Percentiles rank a stretch among this genome's conserved stretches.
Conservation (phyloP, 352 stramenopile species). For the Phytophthora tentaculata region DNA sequence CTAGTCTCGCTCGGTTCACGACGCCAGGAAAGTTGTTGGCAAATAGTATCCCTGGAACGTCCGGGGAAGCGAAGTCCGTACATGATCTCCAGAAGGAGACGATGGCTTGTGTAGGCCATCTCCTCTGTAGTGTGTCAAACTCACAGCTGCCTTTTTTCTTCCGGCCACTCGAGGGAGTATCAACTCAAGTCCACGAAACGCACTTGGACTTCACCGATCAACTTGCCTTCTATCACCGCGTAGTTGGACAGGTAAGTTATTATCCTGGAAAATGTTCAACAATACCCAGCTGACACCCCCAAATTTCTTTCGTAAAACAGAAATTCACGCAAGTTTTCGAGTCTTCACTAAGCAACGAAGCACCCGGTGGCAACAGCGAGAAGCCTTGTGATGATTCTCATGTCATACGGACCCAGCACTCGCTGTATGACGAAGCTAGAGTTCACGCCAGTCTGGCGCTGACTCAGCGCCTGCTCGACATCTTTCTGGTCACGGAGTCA, state of each 20-base stretch:
- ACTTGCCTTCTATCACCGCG: constrained; percentile 56
- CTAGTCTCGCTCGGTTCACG: constrained; percentile 53
- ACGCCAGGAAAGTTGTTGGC: constrained; percentile 53
- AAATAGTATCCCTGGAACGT: not conserved
- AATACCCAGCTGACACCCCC: not conserved
- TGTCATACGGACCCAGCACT: not conserved
- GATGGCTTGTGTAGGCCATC: constrained; percentile 63
- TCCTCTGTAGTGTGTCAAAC: constrained; percentile 65
- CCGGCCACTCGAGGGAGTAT: constrained; percentile 13
- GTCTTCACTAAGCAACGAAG: not conserved
- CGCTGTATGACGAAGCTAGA: constrained; percentile 53
- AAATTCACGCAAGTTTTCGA: not conserved
- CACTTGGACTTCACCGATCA: constrained; percentile 48
- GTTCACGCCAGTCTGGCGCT: constrained; percentile 64
- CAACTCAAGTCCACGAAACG: not conserved
- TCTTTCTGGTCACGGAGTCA: constrained; percentile 52
- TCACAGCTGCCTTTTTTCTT: constrained; percentile 56
- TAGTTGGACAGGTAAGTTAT: constrained; percentile 46
- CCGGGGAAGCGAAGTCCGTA: constrained; percentile 7
- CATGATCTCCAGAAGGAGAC: constrained; percentile 65
- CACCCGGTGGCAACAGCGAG: constrained; percentile 7
- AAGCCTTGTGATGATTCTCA: not conserved
- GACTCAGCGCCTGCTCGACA: constrained; percentile 62
- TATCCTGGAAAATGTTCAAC: not conserved
- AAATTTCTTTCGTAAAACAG: not conserved